These are phyloP conservation scores for Gossypioides kirkii DNA, from an alignment of 345 rosid genomes.

Conservation along the genomic window DNA sequence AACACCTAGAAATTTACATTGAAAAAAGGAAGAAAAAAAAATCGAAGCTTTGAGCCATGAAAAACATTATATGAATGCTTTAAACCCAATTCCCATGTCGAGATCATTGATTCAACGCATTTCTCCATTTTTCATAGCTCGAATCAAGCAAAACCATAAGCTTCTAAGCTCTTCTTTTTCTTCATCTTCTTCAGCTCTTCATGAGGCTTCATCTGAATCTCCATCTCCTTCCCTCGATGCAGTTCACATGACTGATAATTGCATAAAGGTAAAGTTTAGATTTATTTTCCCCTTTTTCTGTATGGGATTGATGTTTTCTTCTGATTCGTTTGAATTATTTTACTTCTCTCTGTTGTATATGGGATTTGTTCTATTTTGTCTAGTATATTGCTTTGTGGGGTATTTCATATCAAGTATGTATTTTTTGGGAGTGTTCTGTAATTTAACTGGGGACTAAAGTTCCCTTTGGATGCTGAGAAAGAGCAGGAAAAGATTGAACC, in stretches of 20 bases:
- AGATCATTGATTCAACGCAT: slow-evolving; percentile 49
- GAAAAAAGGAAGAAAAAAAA: neutral
- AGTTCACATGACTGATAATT: slow-evolving; percentile 56
- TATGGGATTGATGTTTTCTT: neutral
- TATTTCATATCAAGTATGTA: neutral
- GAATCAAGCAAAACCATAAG: slow-evolving; percentile 55
- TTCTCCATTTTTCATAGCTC: slow-evolving; percentile 41
- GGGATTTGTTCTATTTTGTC: neutral
- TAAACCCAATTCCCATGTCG: slow-evolving; percentile 32
- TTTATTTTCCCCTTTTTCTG: neutral
- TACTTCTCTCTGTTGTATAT: neutral
- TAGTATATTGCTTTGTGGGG: neutral
- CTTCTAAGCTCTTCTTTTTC: slow-evolving; percentile 43
- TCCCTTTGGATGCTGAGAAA: slow-evolving; percentile 10
- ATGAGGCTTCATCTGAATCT: slow-evolving; percentile 29
- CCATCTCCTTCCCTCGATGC: slow-evolving; percentile 37
- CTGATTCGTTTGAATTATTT: neutral
- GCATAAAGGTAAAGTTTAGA: slow-evolving; percentile 47
- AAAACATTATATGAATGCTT: neutral
- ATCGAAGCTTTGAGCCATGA: neutral
- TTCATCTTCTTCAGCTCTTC: slow-evolving; percentile 49
- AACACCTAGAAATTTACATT: neutral
- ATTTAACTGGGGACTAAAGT: neutral
- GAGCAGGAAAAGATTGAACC: neutral
- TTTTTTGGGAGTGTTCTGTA: neutral